Base-by-base conservation (phyloP, 1,139 yeast species). In the Spencermartinsiella ligniputridi region DNA sequence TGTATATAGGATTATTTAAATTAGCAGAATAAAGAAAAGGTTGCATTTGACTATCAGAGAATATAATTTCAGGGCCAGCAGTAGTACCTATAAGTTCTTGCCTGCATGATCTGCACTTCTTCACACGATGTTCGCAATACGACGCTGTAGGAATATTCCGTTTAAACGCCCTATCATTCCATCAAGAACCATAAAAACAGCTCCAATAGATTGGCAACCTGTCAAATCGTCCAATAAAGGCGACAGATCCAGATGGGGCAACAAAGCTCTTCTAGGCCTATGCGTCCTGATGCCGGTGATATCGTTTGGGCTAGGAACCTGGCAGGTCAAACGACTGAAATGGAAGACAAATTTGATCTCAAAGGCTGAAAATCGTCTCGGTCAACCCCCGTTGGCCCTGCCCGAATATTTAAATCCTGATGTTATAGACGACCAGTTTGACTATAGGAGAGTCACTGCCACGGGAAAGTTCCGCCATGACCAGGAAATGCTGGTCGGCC, bases 341-440 rank as follows among this genome's bases (percentile, higher is more conserved):
- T 92, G 98, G 98, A 94, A 94, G 63, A 82, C 81, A n/a, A 78
- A 81, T 45, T 71, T 92, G 51, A 85, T 94, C 51, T 81, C 95
- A 3, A 75, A 76, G 37, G 81, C 94, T 59, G 97, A 92, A 62
- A 86, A 87, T 55, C 71, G 89, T 51, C 69, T 92, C 50, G 82
- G 92, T 0, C 76, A 77, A 48, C 81, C 82, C 2, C 85, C 96
- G 0, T 67, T 84, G 34, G 80, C 79, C 9, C 66, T 92, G 33
- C 97, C 97, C 0, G 56, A 63, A 3, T 33, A 48, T 2, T 36
- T 66, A 16, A 62, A 68, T 48, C 63, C 69, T 3, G 63, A 56
- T 1, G 63, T 57, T 16, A 64, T 60, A 11, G 79, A 83, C 11
- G 74, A 72, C 11, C 84, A 85, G 50, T 83, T 87, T 65, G 96